Conservation (phyloP, 345 rosid species). For the Eucalyptus marginata region DNA sequence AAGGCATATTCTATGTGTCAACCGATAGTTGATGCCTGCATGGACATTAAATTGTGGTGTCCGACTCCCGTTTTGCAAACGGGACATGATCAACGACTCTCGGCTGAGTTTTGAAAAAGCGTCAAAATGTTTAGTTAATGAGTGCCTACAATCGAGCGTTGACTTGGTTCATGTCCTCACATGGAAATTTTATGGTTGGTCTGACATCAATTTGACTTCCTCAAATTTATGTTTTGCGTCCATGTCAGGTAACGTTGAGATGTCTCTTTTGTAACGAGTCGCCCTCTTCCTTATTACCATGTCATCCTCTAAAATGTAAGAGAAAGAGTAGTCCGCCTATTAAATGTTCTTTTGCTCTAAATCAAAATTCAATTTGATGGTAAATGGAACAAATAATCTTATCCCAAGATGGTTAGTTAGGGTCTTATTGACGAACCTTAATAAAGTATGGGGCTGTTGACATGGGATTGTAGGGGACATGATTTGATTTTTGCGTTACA, state of each 20-base stretch:
- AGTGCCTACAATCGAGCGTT: neutral
- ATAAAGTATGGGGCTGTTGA: neutral
- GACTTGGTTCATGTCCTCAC: neutral
- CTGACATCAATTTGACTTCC: neutral
- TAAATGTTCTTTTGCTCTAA: neutral
- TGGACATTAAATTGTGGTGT: neutral
- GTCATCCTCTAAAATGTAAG: neutral
- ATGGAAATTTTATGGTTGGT: neutral
- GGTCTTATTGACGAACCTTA: neutral
- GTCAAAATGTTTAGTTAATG: neutral
- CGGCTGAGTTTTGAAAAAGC: neutral
- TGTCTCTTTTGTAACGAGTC: neutral
- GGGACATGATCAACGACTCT: neutral
- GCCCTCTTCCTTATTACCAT: neutral
- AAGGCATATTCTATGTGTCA: neutral
- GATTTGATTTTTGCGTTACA: neutral
- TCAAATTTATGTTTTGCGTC: neutral
- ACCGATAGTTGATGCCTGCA: neutral
- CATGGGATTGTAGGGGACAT: neutral
- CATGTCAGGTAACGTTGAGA: neutral
- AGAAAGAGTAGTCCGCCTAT: neutral
- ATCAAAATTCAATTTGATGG: neutral
- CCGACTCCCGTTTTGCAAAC: neutral
- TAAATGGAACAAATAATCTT: neutral
- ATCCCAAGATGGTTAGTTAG: neutral